phyloP scores from a whole-genome alignment of 2,329 filamentous ascomycete genomes.

The Aspergillus amoenus region DNA sequence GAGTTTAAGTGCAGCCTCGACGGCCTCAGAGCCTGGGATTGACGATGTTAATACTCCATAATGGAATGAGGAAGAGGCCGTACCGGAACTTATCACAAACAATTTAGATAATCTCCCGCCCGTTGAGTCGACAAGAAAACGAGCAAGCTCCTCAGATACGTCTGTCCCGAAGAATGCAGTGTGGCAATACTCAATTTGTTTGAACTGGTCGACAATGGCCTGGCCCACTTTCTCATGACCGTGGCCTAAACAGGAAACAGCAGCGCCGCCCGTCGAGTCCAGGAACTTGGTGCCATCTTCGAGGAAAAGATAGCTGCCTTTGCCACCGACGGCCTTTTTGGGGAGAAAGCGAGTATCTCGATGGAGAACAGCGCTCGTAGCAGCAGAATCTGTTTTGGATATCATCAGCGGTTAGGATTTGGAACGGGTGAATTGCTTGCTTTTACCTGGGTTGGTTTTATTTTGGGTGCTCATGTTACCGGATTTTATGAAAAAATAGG shows the following conservation, averaged over 20 bases:
- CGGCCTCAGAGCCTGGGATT: constrained; percentile 61
- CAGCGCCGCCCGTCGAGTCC: constrained; percentile 72
- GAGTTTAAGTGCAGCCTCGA: constrained; percentile 68
- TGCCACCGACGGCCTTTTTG: constrained; percentile 48
- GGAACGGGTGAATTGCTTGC: background rate
- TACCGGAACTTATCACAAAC: constrained; percentile 60
- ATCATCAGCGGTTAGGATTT: background rate
- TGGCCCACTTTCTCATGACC: constrained; percentile 59
- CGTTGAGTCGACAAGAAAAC: constrained; percentile 52
- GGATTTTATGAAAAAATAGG: background rate
- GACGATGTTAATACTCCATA: too few species aligned
- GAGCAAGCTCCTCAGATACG: constrained; percentile 54
- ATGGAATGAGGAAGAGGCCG: background rate
- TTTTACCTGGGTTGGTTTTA: constrained; percentile 10
- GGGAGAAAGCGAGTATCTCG: constrained; percentile 50
- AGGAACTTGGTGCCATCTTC: constrained; percentile 61
- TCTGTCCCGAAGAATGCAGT: constrained; percentile 59
- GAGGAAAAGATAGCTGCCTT: constrained; percentile 54
- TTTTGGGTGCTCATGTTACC: background rate
- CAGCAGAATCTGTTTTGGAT: background rate
- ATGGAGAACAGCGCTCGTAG: constrained; percentile 49
- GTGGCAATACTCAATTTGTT: constrained; percentile 59
- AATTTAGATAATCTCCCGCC: constrained; percentile 53
- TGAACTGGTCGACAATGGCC: constrained; percentile 61
- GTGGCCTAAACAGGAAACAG: constrained; percentile 70